Conservation (phyloP, 2,329 filamentous ascomycete genomes). For the Harringtonia aguacate region DNA sequence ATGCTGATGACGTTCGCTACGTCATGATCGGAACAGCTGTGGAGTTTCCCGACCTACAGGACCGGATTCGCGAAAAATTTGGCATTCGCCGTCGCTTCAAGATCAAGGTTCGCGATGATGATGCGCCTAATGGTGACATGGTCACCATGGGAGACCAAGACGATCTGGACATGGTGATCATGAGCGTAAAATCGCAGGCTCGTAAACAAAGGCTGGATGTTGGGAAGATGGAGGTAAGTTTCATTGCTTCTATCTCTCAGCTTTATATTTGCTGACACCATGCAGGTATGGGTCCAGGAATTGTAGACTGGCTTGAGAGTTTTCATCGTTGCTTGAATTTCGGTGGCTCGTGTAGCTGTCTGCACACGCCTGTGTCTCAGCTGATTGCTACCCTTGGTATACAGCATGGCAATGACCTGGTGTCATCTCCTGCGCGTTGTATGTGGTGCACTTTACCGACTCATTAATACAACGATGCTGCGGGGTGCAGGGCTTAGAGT, state of each 20-base stretch:
- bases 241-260: not conserved
- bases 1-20: constrained; percentile 83
- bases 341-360: no score
- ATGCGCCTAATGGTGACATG: constrained; percentile 66
- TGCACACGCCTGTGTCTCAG: no score
- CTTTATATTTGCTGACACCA: no score
- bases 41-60: constrained; percentile 67
- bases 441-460: no score
- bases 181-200: constrained; percentile 55
- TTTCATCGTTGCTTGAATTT: no score
- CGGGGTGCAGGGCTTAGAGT: no score
- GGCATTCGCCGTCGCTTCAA: constrained; percentile 68
- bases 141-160: constrained; percentile 97
- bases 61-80: constrained; percentile 80
- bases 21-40: constrained; percentile 70
- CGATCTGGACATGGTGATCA: constrained; percentile 81
- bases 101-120: constrained; percentile 81
- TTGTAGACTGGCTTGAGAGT: no score
- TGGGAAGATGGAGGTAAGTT: constrained; percentile 88
- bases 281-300: no score
- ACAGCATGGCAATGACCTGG: no score
- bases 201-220: constrained; percentile 67
- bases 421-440: no score
- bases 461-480: no score
- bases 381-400: no score